phyloP scores from a whole-genome alignment of 192 early-diverging fungal species.

The Podila epigama region DNA sequence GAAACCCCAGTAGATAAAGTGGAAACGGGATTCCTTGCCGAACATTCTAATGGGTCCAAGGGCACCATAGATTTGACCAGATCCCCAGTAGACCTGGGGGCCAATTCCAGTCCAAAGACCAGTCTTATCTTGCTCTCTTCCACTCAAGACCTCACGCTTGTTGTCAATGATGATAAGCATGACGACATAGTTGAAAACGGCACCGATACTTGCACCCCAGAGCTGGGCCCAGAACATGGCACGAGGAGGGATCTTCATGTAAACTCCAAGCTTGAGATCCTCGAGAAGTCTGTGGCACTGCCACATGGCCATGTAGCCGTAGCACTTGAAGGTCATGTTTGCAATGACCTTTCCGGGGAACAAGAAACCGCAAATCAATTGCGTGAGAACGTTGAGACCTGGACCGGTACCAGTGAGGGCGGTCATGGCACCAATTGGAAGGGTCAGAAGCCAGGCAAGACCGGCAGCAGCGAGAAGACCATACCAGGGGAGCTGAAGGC shows the following conservation, averaged over 20 bases:
- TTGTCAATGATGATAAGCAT: slow-evolving; percentile 30
- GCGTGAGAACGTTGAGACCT: slow-evolving; percentile 60
- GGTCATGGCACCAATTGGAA: slow-evolving; percentile 57
- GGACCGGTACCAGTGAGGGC: slow-evolving; percentile 57
- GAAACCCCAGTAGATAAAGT: slow-evolving; percentile 48
- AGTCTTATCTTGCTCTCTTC: slow-evolving; percentile 35
- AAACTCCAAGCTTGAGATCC: slow-evolving; percentile 78
- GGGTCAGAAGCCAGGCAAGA: slow-evolving; percentile 41
- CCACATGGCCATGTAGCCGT: slow-evolving; percentile 60
- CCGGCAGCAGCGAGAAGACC: slow-evolving; percentile 45
- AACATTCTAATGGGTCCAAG: slow-evolving; percentile 73
- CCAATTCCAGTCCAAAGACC: slow-evolving; percentile 51
- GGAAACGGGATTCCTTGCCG: slow-evolving; percentile 34
- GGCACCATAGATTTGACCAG: slow-evolving; percentile 69
- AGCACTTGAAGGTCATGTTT: slow-evolving; percentile 64
- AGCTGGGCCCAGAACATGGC: slow-evolving; percentile 70
- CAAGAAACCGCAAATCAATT: slow-evolving; percentile 63
- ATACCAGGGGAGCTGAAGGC: slow-evolving; percentile 54
- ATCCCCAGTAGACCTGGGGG: slow-evolving; percentile 32
- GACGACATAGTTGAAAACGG: slow-evolving; percentile 50
- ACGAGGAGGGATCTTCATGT: slow-evolving; percentile 75
- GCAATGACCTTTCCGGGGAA: slow-evolving; percentile 58
- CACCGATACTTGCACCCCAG: slow-evolving; percentile 57
- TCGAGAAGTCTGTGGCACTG: slow-evolving; percentile 77
- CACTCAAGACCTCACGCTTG: slow-evolving; percentile 28